phyloP scores from a whole-genome alignment of 2,329 filamentous ascomycete genomes.

The Hypoxylon sp. region DNA sequence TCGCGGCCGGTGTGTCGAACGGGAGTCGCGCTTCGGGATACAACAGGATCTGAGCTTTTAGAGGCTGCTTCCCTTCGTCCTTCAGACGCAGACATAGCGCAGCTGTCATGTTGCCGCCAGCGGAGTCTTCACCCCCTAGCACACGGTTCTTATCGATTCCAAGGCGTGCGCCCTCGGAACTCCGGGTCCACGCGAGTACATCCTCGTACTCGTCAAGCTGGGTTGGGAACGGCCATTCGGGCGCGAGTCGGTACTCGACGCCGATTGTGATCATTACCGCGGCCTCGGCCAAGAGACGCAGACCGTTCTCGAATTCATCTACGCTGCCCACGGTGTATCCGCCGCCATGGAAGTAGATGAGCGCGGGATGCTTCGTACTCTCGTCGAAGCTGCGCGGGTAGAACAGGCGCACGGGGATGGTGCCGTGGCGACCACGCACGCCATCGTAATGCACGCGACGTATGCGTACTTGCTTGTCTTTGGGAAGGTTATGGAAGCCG shows the following conservation, averaged over 20 bases:
- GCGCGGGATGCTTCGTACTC: slow-evolving; percentile 43
- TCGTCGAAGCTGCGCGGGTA: slow-evolving; percentile 46
- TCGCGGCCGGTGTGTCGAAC: slow-evolving; percentile 52
- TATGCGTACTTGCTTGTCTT: slow-evolving; percentile 46
- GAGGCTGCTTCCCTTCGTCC: slow-evolving; percentile 46
- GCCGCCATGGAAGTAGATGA: slow-evolving; percentile 57
- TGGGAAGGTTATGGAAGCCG: slow-evolving; percentile 49
- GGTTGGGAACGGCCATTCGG: slow-evolving; percentile 51
- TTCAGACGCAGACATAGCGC: slow-evolving; percentile 49
- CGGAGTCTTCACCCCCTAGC: slow-evolving; percentile 51
- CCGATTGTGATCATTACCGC: slow-evolving; percentile 49
- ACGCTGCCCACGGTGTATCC: slow-evolving; percentile 56
- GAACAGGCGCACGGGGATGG: slow-evolving; percentile 53
- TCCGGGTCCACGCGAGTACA: slow-evolving; percentile 50
- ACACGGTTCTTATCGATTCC: slow-evolving; percentile 49
- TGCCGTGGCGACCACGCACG: slow-evolving; percentile 52
- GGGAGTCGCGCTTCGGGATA: slow-evolving; percentile 54
- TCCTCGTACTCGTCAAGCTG: slow-evolving; percentile 54
- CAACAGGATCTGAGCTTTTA: slow-evolving; percentile 52
- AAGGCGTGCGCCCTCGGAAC: slow-evolving; percentile 43
- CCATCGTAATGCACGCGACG: slow-evolving; percentile 52
- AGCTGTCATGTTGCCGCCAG: slow-evolving; percentile 54
- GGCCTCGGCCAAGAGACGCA: slow-evolving; percentile 51
- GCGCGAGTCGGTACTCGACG: slow-evolving; percentile 54
- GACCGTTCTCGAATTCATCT: slow-evolving; percentile 56